Evolutionary conservation across 2,329 filamentous ascomycete genomes (phyloP).

Genomic region (Fusarium sp.): DNA sequence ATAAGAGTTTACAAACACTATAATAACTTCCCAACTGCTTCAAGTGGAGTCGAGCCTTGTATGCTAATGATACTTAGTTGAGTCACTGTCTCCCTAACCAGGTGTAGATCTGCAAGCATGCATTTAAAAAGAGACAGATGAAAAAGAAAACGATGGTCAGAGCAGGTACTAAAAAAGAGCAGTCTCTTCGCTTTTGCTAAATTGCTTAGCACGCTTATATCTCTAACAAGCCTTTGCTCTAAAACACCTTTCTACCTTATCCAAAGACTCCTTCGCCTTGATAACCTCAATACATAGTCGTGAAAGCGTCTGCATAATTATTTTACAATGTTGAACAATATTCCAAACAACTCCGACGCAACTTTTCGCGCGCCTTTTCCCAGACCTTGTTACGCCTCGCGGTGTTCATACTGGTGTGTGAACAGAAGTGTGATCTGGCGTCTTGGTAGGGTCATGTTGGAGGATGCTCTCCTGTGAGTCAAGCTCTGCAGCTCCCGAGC

Average conservation of each 20-base stretch:
- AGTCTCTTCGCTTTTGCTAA: neutral
- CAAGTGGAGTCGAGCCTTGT: neutral
- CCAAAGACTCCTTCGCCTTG: neutral
- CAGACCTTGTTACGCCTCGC: neutral
- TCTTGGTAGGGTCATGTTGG: slow-evolving; percentile 3
- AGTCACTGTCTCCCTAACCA: neutral
- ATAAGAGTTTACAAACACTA: no score
- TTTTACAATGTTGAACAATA: neutral
- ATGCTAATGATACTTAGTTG: neutral
- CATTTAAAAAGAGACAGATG: neutral
- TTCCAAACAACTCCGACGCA: neutral
- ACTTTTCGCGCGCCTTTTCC: neutral
- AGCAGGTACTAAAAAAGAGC: neutral
- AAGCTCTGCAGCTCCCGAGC: slow-evolving; percentile 18
- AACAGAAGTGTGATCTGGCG: neutral
- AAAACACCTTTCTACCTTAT: neutral
- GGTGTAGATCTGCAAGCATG: neutral
- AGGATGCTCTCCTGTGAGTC: slow-evolving; percentile 29
- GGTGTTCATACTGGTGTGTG: neutral
- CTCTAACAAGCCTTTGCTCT: neutral
- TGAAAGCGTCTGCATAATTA: neutral
- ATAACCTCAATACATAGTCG: neutral
- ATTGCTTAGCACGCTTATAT: neutral
- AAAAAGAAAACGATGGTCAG: neutral
- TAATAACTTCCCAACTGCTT: neutral